These are phyloP conservation scores for Lagenaria siceraria DNA, from an alignment of 306 rosid genomes.

Conservation along the genomic window DNA sequence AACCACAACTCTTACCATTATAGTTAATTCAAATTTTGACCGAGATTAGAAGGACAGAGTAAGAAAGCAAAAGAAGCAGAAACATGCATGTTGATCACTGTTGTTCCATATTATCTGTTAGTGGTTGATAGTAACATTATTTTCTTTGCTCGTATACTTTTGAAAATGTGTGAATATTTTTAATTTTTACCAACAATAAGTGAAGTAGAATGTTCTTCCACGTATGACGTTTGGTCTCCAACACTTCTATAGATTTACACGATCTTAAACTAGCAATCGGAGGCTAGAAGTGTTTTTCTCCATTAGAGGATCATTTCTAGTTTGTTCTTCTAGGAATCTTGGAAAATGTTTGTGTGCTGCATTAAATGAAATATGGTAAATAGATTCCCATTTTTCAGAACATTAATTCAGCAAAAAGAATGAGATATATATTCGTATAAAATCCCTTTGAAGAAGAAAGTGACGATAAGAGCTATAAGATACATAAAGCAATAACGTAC, in stretches of 20 bases:
- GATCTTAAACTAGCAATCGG: neutral
- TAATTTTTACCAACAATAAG: neutral
- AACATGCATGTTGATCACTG: neutral
- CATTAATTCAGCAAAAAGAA: neutral
- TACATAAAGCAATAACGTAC: slow-evolving; percentile 21
- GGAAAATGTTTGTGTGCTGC: neutral
- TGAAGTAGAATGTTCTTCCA: neutral
- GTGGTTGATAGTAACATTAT: neutral
- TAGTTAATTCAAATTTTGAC: neutral
- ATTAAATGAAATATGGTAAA: neutral
- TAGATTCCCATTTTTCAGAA: neutral
- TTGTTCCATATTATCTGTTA: neutral
- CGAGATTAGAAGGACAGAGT: neutral
- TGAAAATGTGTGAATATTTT: neutral
- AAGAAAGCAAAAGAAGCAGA: neutral
- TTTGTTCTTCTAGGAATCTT: neutral
- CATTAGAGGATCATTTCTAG: neutral
- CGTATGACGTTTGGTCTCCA: neutral
- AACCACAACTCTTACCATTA: neutral
- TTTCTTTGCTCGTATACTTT: neutral
- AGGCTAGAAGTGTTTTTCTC: neutral
- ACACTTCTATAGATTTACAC: neutral
- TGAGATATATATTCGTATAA: neutral
- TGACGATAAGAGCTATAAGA: neutral
- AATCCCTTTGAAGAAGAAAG: neutral